Evolutionary conservation across 1,284 basidiomycete species (phyloP).

Genomic region (Earliella scabrosa): DNA sequence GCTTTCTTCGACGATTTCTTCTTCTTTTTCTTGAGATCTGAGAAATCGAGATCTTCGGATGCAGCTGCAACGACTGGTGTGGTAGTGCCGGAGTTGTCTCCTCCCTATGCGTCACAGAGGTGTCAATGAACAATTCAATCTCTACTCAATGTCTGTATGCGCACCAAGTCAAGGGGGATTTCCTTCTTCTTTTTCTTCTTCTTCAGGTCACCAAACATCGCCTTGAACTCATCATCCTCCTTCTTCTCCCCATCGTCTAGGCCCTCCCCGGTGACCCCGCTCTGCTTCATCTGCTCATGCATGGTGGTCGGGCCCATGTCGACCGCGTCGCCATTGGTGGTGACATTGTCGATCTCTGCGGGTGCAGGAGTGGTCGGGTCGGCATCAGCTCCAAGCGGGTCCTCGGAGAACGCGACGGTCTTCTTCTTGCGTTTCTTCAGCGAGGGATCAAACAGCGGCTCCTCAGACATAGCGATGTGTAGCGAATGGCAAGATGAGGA

Average conservation of each 20-base stretch:
- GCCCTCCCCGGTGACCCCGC: constrained; percentile 38
- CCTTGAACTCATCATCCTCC: constrained; percentile 76
- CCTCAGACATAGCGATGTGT: constrained; percentile 56
- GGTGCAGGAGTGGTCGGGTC: constrained; percentile 81
- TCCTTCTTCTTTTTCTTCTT: constrained; percentile 96
- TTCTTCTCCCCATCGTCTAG: constrained; percentile 46
- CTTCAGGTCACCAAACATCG: constrained; percentile 88
- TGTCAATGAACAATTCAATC: neutral
- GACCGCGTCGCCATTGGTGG: constrained; percentile 67
- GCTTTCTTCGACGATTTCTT: constrained; percentile 81
- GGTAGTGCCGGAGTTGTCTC: constrained; percentile 63
- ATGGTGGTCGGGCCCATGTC: constrained; percentile 76
- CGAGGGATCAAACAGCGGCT: constrained; percentile 82
- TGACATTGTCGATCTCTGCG: constrained; percentile 66
- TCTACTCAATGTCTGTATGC: constrained; percentile 52
- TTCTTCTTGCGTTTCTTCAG: constrained; percentile 89
- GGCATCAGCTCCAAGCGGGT: constrained; percentile 81
- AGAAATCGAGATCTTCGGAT: constrained; percentile 78
- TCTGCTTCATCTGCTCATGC: constrained; percentile 74
- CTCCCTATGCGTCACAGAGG: constrained; percentile 45
- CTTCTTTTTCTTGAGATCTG: constrained; percentile 87
- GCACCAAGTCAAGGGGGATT: constrained; percentile 81
- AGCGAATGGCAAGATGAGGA: too few species aligned
- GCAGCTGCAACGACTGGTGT: constrained; percentile 53
- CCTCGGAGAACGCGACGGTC: constrained; percentile 80